Percentiles rank a stretch among this genome's conserved stretches.
Conservation (phyloP, 2,329 filamentous ascomycete species). For the Fusarium vanettenii region DNA sequence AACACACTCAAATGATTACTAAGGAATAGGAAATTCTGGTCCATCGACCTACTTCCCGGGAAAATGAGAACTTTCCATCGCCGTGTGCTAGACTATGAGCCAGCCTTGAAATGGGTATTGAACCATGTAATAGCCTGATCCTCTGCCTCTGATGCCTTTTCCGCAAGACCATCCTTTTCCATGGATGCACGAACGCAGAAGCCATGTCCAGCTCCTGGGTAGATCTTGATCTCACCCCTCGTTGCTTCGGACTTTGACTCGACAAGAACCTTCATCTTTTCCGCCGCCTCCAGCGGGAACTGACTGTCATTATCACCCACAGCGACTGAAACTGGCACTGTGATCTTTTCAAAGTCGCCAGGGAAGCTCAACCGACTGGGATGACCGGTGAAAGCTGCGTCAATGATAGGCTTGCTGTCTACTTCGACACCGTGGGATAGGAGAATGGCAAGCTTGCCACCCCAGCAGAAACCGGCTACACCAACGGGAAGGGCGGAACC, state of each 20-base stretch:
- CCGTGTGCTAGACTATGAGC: neutral
- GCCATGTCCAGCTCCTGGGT: neutral
- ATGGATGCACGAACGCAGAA: neutral
- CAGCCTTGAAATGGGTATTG: neutral
- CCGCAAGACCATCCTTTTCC: neutral
- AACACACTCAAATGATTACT: no score
- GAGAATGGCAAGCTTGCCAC: conserved; percentile 65
- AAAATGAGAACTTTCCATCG: neutral
- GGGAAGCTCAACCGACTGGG: neutral
- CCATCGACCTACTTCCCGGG: no score
- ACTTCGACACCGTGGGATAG: conserved; percentile 54
- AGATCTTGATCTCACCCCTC: neutral
- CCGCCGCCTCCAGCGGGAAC: neutral
- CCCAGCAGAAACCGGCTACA: conserved; percentile 73
- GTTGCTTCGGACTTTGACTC: neutral
- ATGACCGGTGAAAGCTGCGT: neutral
- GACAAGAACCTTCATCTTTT: neutral
- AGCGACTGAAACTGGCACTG: neutral
- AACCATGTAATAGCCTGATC: neutral
- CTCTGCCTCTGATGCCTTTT: neutral
- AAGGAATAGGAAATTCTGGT: no score
- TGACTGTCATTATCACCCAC: neutral
- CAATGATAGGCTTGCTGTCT: neutral
- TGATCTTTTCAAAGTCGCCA: neutral
- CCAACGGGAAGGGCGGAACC: conserved; percentile 54